A percentile compares a stretch with the other conserved stretches of the same genome.
Conservation (phyloP, 805 yeast genomes). For the Metschnikowia kofuensis region DNA sequence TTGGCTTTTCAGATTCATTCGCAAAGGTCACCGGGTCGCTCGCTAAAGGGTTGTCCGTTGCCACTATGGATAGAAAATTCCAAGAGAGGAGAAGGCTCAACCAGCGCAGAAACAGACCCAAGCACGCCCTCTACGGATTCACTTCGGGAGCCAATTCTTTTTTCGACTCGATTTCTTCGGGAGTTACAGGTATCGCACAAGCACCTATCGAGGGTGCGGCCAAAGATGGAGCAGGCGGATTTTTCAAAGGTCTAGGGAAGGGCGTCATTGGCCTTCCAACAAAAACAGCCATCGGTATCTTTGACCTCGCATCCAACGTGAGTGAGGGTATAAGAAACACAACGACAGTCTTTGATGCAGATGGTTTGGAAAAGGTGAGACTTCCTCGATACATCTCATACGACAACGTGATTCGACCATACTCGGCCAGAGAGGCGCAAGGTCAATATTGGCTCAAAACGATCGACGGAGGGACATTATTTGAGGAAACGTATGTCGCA, state of each 20-base stretch:
- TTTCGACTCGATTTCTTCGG: constrained; percentile 82
- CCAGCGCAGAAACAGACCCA: constrained; percentile 74
- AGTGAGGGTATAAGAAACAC: constrained; percentile 93
- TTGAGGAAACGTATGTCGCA: constrained; percentile 74
- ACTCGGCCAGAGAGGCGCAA: constrained; percentile 77
- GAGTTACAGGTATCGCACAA: constrained; percentile 83
- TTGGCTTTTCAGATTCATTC: constrained; percentile 90
- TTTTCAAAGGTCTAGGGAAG: constrained; percentile 88
- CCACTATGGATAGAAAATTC: constrained; percentile 80
- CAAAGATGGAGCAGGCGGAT: constrained; percentile 88
- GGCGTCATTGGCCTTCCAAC: constrained; percentile 97
- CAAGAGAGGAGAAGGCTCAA: constrained; percentile 78
- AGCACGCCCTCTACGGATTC: constrained; percentile 81
- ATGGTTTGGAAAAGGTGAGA: constrained; percentile 73
- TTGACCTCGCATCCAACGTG: constrained; percentile 88
- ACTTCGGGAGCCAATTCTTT: constrained; percentile 86
- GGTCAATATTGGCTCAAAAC: constrained; percentile 92
- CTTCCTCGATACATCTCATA: constrained; percentile 73
- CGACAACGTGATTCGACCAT: constrained; percentile 74
- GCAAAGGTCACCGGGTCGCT: constrained; percentile 90
- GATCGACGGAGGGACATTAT: constrained; percentile 75
- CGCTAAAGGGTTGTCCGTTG: constrained; percentile 90
- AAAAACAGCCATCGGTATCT: constrained; percentile 91
- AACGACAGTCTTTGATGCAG: constrained; percentile 83
- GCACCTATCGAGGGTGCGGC: constrained; percentile 90